Evolutionary conservation across 768 basidiomycete genomes (phyloP), one percentile per base, ranked within the genome.

Genomic region (Suillus subalutaceus): DNA sequence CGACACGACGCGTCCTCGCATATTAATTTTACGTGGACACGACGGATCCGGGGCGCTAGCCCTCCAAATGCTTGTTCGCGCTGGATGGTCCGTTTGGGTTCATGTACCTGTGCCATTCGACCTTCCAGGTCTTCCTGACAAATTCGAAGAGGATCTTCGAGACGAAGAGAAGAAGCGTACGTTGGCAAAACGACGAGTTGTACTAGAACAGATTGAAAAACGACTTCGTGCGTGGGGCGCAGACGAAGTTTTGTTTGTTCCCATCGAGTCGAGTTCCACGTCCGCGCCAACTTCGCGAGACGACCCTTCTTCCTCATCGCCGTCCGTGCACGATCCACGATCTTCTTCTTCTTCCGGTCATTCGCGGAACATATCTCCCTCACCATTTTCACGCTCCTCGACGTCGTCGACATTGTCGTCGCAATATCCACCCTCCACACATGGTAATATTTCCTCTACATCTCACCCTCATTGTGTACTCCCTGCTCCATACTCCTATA

Each of bases 31-130:
- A 56, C 82, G 87, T 61, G 89, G 89, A 0, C 91, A 93, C 68
- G 89, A 90, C 66, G 92, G 91, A 1, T 78, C 84, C 1, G 93
- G 93, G 6, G 91, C 90, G 12, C 79, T 96, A 71, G 89, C 89
- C 4, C 86, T 87, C 18, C 92, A 94, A 74, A 89, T 94, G 83
- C 84, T 97, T 53, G 84, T 85, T 4, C 77, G 79, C 18, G 81
- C 84, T 9, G 92, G 92, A 3, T 92, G 92, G 82, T 81, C 85
- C 23, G 89, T 97, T 12, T 90, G 86, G 65, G 92, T 91, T 5
- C 92, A 96, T 65, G 81, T 88, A 8, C 83, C 79, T 7, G 76
- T 68, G 60, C 77, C 68, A 63, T 83, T 71, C 67, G 74, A 63
- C 78, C 69, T 72, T 20, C 73, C 72, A 67, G 80, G 67, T 35